Base-by-base conservation (phyloP, 139 green algal genomes). In the Microglena sp. region DNA sequence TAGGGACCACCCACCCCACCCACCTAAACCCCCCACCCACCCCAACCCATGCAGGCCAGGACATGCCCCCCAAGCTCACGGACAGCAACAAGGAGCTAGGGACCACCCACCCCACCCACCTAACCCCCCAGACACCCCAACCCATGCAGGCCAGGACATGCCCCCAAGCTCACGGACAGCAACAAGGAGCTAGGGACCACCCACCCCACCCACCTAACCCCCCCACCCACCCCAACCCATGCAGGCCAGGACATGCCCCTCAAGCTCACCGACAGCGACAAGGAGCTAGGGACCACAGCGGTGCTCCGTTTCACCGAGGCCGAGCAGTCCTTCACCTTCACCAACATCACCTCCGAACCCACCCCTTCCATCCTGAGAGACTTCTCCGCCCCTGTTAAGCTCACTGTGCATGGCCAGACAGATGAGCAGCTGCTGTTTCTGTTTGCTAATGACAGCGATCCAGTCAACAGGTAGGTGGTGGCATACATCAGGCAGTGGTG, bases 381-480 rank as follows among this genome's bases (percentile, higher is more conserved):
- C 77, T 98, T 98, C 79, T 91, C 77, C 32, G 93, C 93, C 5
- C 93, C 93, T 31, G 91, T 98, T 33, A 89, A 86, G 68, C 61
- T 96, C 66, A 71, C 74, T 53, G 72, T 94, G 43, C 77, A 86
- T 55, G 84, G 86, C 0, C 86, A 93, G 68, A 89, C 69, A 2
- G 82, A 96, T 6, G 85, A 92, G 55, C 80, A 97, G 62, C 81
- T 97, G 36, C 30, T 83, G 26, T 94, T 97, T 77, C 73, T 96
- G 66, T 78, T 97, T 32, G 86, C 87, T 0, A 68, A 96, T 54
- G 92, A 98, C 79, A n/a, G n/a, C n/a, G n/a, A 87, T 70, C 63
- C 81, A 6, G 97, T 96, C 82, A 94, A 92, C 82, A 76, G 87
- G 33, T 89, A 66, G 28, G 73, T 0, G 46, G n/a, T 8, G 28